phyloP scores from a whole-genome alignment of 495 filamentous ascomycete species.

The Aspergillus sclerotiicarbonarius region DNA sequence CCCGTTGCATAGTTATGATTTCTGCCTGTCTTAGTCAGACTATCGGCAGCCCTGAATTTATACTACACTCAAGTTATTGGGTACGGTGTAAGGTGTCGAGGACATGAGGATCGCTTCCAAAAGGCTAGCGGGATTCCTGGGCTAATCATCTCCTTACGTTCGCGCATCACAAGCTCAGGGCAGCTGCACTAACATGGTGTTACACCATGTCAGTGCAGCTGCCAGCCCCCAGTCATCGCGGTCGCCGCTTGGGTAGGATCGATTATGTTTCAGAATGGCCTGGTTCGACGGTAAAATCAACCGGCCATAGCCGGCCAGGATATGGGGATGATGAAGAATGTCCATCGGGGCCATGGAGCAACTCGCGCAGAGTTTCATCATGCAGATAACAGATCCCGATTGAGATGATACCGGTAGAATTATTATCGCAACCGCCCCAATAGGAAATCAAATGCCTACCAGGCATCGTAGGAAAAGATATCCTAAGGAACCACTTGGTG shows the following conservation, averaged over 20 bases:
- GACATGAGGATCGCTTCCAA: not conserved
- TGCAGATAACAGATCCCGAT: constrained; percentile 1
- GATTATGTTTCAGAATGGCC: constrained; percentile 1
- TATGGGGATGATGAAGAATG: not conserved
- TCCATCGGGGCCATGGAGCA: not conserved
- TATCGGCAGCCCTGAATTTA: not conserved
- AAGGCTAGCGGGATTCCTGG: constrained; percentile 5
- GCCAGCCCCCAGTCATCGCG: not conserved
- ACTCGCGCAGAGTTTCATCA: not conserved
- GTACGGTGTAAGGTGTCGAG: not conserved
- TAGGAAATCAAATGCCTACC: not conserved
- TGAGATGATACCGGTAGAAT: not conserved
- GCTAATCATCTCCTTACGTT: constrained; percentile 8
- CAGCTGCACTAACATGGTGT: constrained; percentile 3
- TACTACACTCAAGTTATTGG: not conserved
- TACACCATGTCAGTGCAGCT: constrained; percentile 10
- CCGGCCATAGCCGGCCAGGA: not conserved
- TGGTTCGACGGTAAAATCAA: constrained; percentile 15
- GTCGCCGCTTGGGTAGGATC: not conserved
- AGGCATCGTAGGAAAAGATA: constrained; percentile 1
- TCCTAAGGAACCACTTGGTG: constrained; percentile 13
- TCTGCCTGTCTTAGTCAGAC: not conserved
- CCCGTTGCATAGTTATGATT: not conserved
- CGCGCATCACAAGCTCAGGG: constrained; percentile 8
- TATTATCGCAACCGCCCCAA: not conserved